These are phyloP conservation scores for Diaporthe aspalathi DNA, from an alignment of 2,329 filamentous ascomycete genomes.

Conservation along the genomic window DNA sequence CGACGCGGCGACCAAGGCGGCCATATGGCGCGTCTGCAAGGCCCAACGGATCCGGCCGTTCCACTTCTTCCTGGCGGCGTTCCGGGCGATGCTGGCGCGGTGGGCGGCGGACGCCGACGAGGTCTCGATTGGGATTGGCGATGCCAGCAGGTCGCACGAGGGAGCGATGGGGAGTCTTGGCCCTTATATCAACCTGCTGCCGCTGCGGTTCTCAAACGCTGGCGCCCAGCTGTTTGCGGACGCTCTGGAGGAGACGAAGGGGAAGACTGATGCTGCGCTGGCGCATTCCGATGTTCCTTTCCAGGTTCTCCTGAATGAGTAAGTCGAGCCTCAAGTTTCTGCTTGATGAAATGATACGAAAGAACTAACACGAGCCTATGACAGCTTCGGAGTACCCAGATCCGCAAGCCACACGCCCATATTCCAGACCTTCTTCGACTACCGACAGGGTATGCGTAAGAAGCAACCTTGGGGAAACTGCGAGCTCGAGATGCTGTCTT, in stretches of 20 bases:
- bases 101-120: constrained; percentile 44
- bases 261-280: constrained; percentile 51
- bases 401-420: constrained; percentile 55
- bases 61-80: constrained; percentile 53
- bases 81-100: constrained; percentile 39
- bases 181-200: constrained; percentile 60
- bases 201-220: constrained; percentile 52
- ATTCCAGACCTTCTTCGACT: constrained; percentile 59
- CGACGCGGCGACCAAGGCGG: constrained; percentile 9
- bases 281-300: constrained; percentile 59
- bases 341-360: neutral
- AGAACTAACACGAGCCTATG: neutral
- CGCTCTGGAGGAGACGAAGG: constrained; percentile 41
- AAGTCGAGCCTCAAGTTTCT: neutral
- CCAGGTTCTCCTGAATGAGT: constrained; percentile 55
- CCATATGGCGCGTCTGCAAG: neutral
- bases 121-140: constrained; percentile 60
- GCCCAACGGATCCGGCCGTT: constrained; percentile 47
- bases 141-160: constrained; percentile 55
- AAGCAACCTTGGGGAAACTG: constrained; percentile 1
- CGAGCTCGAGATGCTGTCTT: neutral
- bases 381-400: constrained; percentile 50
- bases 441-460: constrained; percentile 38
- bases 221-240: constrained; percentile 44
- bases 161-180: constrained; percentile 53